Base-by-base conservation (phyloP, 1,284 basidiomycete species). In the Leccinum pachyderme region DNA sequence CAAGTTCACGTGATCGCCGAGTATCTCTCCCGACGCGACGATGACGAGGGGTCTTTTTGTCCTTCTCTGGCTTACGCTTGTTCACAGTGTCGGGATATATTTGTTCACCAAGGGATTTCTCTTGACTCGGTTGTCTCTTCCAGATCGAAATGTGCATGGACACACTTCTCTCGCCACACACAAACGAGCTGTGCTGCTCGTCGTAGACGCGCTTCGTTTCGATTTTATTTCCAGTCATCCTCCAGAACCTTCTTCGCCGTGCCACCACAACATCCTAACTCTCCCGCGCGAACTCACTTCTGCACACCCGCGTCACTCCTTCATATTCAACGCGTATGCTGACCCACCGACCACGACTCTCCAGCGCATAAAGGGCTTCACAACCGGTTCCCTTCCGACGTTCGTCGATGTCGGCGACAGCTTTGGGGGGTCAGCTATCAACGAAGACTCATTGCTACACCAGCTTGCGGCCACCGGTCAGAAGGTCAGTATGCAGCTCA, bases 261-360 rank as follows among this genome's bases (percentile, higher is more conserved):
- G 84, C 69, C 87, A 94, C 68, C 95, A 98, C 70, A 83, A 91
- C 69, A 77, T 95, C 25, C 76, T 99, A 24, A 86, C 83, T 0
- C 77, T 96, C 2, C 95, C 96, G 0, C 75, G 78, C 6, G 79
- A 91, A 66, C 77, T 97, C 37, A 86, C 88, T 0, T 71, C 74
- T 0, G 62, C 72, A 3, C 70, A 81, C 15, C 93, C 95, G 0
- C 70, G 74, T 33, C 79, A 85, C 53, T 95, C 94, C 0, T 84
- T 96, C 69, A 77, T 99, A 29, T 93, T 93, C 70, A 90, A 98
- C 68, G 82, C 94, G 5, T 87, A 90, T 70, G 87, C 93, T 1
- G 96, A 99, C 68, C 95, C 97, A 0, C 97, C 97, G 1, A 99
- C 97, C 0, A 89, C 94, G 0, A 99, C 96, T 0, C 81, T 99